Evolutionary conservation across 192 early-diverging fungal genomes (phyloP).

Genomic region (Gamsiella multidivaricata): DNA sequence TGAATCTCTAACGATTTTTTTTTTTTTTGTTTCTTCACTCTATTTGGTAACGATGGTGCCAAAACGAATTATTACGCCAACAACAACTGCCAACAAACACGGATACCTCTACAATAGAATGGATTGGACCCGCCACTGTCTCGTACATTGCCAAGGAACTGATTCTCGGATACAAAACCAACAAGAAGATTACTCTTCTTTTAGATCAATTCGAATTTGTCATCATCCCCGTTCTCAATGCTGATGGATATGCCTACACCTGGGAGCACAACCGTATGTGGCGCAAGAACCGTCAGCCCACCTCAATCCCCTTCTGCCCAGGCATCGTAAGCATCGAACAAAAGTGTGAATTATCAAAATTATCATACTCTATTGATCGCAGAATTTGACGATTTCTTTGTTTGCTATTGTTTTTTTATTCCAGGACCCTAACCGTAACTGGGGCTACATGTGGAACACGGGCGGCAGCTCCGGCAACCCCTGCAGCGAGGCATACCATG

Average conservation of each 20-base stretch:
- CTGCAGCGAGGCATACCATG: slow-evolving; percentile 68
- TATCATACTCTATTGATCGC: too few species aligned
- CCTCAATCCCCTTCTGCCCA: slow-evolving; percentile 60
- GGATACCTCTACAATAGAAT: slow-evolving; percentile 7
- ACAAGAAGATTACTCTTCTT: slow-evolving; percentile 57
- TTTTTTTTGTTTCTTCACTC: slow-evolving; percentile 9
- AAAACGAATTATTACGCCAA: too few species aligned
- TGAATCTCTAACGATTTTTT: slow-evolving; percentile 17
- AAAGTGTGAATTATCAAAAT: too few species aligned
- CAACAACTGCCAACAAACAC: not conserved
- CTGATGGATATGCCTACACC: slow-evolving; percentile 72
- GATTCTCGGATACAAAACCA: slow-evolving; percentile 57
- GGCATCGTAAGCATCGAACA: slow-evolving; percentile 57
- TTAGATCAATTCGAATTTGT: slow-evolving; percentile 63
- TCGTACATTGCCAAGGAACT: slow-evolving; percentile 67
- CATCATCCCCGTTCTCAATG: slow-evolving; percentile 72
- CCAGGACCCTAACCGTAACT: slow-evolving; percentile 72
- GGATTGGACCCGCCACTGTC: slow-evolving; percentile 67
- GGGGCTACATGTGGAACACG: slow-evolving; percentile 66
- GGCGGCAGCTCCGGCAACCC: slow-evolving; percentile 66
- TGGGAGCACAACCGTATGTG: slow-evolving; percentile 62
- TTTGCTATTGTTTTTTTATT: not conserved
- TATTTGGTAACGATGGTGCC: not conserved
- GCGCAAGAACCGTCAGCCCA: slow-evolving; percentile 74
- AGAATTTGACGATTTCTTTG: not conserved